A percentile compares a stretch with the other conserved stretches of the same genome.
These are phyloP conservation scores for Nakazawaea ernobii DNA, from an alignment of 805 yeast species.

Conservation along the genomic window DNA sequence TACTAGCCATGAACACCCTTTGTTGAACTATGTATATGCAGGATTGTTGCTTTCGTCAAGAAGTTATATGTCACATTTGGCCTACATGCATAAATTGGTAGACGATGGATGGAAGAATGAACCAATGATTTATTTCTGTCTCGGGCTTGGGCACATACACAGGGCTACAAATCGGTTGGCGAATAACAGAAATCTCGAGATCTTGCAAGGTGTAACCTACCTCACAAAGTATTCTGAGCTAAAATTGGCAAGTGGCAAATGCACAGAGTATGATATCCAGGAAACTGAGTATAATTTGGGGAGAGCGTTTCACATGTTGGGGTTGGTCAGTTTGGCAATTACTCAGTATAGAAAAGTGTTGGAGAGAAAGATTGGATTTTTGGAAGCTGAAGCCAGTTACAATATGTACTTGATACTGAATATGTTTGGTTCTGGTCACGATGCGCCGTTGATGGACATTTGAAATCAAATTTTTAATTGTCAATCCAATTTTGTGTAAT, in stretches of 20 bases:
- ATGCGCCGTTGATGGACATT: conserved; percentile 5
- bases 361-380: conserved; percentile 13
- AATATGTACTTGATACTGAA: conserved; percentile 5
- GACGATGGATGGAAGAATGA: conserved; percentile 56
- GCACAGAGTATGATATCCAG: conserved; percentile 47
- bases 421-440: conserved; percentile 7
- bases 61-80: conserved; percentile 77
- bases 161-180: conserved; percentile 90
- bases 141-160: conserved; percentile 80
- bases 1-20: conserved; percentile 51
- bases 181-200: conserved; percentile 77
- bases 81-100: conserved; percentile 69
- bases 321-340: conserved; percentile 68
- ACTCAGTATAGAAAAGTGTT: conserved; percentile 69
- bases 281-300: conserved; percentile 84
- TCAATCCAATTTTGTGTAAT: not conserved
- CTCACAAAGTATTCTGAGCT: conserved; percentile 63
- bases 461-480: not conserved
- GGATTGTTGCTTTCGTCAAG: conserved; percentile 75
- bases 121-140: conserved; percentile 68
- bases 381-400: conserved; percentile 10
- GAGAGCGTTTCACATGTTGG: conserved; percentile 77
- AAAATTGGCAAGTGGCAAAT: conserved; percentile 30
- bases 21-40: conserved; percentile 63
- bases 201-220: conserved; percentile 81